phyloP scores from a whole-genome alignment of 768 basidiomycete genomes.

The Auricularia sp. region DNA sequence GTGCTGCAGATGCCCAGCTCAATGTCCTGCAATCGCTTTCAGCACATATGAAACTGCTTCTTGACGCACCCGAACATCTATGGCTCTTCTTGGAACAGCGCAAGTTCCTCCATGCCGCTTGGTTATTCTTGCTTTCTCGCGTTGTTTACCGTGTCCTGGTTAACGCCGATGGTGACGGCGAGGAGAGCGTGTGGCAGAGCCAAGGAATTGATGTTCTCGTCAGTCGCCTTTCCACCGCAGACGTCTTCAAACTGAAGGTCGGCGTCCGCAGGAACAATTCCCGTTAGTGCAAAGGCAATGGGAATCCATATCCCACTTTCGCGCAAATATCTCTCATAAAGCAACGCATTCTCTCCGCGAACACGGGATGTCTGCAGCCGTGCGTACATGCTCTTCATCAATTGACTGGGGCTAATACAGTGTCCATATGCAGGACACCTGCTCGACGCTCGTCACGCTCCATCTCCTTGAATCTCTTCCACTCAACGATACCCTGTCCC shows the following conservation, averaged over 20 bases:
- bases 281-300: constrained; percentile 88
- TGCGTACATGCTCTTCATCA: constrained; percentile 19
- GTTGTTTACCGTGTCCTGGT: constrained; percentile 74
- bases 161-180: constrained; percentile 53
- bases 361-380: constrained; percentile 40
- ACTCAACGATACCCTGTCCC: constrained; percentile 56
- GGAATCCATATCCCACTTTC: constrained; percentile 81
- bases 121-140: constrained; percentile 77
- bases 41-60: constrained; percentile 81
- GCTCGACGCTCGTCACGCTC: constrained; percentile 71
- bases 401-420: too few species aligned
- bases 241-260: too few species aligned
- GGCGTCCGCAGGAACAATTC: constrained; percentile 56
- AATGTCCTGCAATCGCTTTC: constrained; percentile 64
- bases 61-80: constrained; percentile 86
- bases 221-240: constrained; percentile 11
- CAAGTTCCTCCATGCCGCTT: constrained; percentile 72
- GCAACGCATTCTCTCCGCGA: constrained; percentile 77
- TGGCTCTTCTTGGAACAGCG: constrained; percentile 81
- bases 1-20: constrained; percentile 50
- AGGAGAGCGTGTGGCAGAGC: constrained; percentile 40
- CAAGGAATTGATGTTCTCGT: constrained; percentile 59
- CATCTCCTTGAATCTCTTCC: constrained; percentile 86
- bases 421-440: constrained; percentile 42
- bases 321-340: constrained; percentile 78